Evolutionary conservation across 495 filamentous ascomycete genomes (phyloP).

Genomic region (Podospora fimiseda): DNA sequence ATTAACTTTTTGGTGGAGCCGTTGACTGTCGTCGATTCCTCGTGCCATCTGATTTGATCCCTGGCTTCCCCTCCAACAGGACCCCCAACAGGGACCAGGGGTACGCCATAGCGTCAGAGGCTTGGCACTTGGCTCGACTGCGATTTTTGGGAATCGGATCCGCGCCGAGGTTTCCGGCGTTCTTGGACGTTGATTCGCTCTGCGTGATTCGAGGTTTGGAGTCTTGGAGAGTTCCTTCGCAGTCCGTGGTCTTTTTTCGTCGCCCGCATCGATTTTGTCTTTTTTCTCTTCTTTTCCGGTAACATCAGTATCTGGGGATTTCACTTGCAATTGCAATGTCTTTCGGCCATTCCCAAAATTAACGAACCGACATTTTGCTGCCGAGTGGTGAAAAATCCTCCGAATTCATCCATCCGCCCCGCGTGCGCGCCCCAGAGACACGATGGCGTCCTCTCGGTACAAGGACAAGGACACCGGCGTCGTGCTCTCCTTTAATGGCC

Average conservation of each 20-base stretch:
- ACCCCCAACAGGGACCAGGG: not conserved
- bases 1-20: not conserved
- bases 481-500: slow-evolving; percentile 75
- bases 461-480: slow-evolving; percentile 73
- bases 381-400: not conserved
- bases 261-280: not conserved
- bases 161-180: slow-evolving; percentile 6
- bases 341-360: not conserved
- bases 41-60: not conserved
- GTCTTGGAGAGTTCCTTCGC: not conserved
- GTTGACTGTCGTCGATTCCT: too few relatives aligned
- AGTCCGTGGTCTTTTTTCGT: not conserved
- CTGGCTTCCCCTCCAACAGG: not conserved
- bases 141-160: not conserved
- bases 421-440: slow-evolving; percentile 2
- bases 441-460: slow-evolving; percentile 54
- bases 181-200: slow-evolving; percentile 2
- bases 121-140: not conserved
- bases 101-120: not conserved
- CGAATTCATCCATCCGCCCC: not conserved
- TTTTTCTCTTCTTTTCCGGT: not conserved
- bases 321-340: not conserved
- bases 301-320: not conserved
- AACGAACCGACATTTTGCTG: not conserved
- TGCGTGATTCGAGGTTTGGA: not conserved